Evolutionary conservation across 2,329 filamentous ascomycete genomes (phyloP).

Genomic region (Phialocephala sp.): DNA sequence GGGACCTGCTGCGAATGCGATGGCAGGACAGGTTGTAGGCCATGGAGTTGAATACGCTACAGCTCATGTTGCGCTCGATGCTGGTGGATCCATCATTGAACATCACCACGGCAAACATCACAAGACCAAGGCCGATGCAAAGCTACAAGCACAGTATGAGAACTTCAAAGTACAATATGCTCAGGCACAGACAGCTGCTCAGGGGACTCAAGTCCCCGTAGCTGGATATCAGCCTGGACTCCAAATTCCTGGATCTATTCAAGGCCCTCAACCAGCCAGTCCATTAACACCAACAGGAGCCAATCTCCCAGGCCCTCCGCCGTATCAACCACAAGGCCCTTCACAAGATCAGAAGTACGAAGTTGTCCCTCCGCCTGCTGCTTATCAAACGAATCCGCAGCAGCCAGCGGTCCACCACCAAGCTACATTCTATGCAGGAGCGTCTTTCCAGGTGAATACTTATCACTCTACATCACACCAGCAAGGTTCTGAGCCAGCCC

Average conservation of each 20-base stretch:
- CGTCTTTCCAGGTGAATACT: not conserved
- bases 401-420: constrained; percentile 15
- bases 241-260: constrained; percentile 8
- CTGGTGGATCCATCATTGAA: constrained; percentile 45
- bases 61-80: constrained; percentile 47
- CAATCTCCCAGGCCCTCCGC: not conserved
- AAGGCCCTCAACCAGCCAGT: constrained; percentile 6
- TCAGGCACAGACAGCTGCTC: constrained; percentile 39
- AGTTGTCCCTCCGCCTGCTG: constrained; percentile 19
- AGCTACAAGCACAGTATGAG: constrained; percentile 43
- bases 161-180: constrained; percentile 38
- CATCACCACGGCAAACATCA: constrained; percentile 45
- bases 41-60: constrained; percentile 47
- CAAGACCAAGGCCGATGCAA: constrained; percentile 45
- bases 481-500: constrained; percentile 10
- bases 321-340: constrained; percentile 18
- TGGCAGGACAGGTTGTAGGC: constrained; percentile 45
- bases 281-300: not conserved
- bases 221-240: constrained; percentile 21
- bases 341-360: constrained; percentile 27
- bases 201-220: constrained; percentile 14
- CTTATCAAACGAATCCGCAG: constrained; percentile 1
- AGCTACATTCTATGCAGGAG: constrained; percentile 2
- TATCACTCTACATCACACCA: constrained; percentile 21
- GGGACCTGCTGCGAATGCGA: constrained; percentile 44